Base-by-base conservation (phyloP, 495 filamentous ascomycete genomes). In the Talaromyces nanjingensis region DNA sequence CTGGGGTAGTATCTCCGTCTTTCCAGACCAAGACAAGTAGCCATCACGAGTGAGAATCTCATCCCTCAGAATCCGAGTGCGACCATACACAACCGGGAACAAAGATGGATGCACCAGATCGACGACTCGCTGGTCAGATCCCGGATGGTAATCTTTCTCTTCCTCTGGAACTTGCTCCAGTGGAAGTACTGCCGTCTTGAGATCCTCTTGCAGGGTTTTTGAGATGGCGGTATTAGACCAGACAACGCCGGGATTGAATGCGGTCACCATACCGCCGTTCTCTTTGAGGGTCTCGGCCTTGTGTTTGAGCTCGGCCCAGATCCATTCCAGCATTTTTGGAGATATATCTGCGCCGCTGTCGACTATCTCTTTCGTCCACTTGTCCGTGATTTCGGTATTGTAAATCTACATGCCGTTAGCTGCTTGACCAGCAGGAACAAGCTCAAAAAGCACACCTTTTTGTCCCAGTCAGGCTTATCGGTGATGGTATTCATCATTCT, bases 81-180 rank as follows among this genome's bases (percentile, higher is more conserved):
- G 73, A 1, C 84, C 85, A 60, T 84, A 86, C 3, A 84, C 63
- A 0, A 89, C 65, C 2, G 87, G 86, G 62, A 79, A 89, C 5
- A 88, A 70, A 0, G 84, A 87, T 0, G 86, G 86, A 66, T 88
- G 80, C 11, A 89, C 80, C 1, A 89, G 70, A 66, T 89, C 77
- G 1, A 88, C 74, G 0, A 89, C 87, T 59, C 80, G 78, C 1
- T 69, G 65, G 60, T 84, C 74, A 1, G 83, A 83, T 4, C 77
- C 71, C 0, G 85, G 84, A 65, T 86, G 83, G 77, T 84, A 88
- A 64, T 89, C 86, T 65, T 83, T 84, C 53, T 73, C 20, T 0
- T 71, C 65, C 14, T 76, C 73, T 8, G 81, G 77, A 1, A 81
- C 72, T 34, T 81, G 63, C 37, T 84, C 81, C 2, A 86, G 69